Evolutionary conservation across 495 filamentous ascomycete genomes (phyloP).

Genomic region (Trichoderma erinaceum): DNA sequence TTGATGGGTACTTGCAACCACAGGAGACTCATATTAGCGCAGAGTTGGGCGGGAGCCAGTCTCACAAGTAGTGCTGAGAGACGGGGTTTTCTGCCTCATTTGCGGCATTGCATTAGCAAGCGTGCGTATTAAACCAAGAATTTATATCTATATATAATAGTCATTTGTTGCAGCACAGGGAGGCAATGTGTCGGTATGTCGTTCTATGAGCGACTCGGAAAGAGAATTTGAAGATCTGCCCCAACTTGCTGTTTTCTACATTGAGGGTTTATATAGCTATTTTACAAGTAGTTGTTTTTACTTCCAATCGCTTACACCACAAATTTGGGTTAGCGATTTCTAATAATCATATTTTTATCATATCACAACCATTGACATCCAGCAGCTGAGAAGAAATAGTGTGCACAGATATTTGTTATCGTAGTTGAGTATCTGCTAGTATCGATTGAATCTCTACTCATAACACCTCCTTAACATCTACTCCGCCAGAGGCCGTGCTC

Average conservation of each 20-base stretch:
- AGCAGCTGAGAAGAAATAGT: neutral
- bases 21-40: neutral
- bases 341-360: no score
- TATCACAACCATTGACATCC: neutral
- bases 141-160: neutral
- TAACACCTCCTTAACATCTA: neutral
- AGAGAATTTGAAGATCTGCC: no score
- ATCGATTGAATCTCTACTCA: neutral
- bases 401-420: neutral
- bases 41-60: neutral
- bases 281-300: no score
- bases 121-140: neutral
- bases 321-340: no score
- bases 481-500: neutral
- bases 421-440: neutral
- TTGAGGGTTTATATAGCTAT: no score
- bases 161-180: neutral
- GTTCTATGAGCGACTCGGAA: neutral
- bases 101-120: neutral
- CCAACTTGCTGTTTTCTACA: no score
- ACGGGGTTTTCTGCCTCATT: neutral
- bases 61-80: conserved; percentile 1
- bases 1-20: neutral
- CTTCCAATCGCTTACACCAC: no score
- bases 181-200: neutral